Conservation (phyloP, 2,329 filamentous ascomycete genomes). For the Trichoderma aggressivum region DNA sequence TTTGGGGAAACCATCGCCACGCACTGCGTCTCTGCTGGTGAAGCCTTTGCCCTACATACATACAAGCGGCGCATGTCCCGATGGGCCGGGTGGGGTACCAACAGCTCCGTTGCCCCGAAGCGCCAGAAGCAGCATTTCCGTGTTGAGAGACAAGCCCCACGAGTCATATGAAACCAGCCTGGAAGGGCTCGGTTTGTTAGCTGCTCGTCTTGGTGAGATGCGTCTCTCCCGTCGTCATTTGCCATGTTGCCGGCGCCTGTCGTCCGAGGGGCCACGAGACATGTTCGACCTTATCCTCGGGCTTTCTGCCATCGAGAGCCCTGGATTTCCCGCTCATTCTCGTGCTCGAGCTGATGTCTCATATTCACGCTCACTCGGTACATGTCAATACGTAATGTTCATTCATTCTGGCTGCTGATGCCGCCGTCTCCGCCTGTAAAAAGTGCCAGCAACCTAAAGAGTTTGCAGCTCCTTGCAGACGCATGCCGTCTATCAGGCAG, state of each 20-base stretch:
- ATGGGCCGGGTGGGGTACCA: slow-evolving; percentile 17
- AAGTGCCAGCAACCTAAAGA: not conserved
- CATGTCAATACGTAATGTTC: not conserved
- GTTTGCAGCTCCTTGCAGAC: not conserved
- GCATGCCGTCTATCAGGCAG: not conserved
- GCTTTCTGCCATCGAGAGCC: not conserved
- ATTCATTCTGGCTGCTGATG: not conserved
- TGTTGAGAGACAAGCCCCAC: not conserved
- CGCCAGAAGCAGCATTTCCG: not conserved
- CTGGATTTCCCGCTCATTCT: not conserved
- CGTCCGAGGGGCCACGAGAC: slow-evolving; percentile 8
- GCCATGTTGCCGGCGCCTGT: slow-evolving; percentile 18
- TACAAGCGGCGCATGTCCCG: slow-evolving; percentile 13
- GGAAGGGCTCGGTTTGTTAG: not conserved
- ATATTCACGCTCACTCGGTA: not conserved
- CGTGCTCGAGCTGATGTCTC: not conserved
- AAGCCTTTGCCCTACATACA: not conserved
- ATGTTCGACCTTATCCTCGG: not conserved
- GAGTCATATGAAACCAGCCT: slow-evolving; percentile 5
- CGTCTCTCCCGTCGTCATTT: not conserved
- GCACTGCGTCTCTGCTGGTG: not conserved
- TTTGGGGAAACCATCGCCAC: slow-evolving; percentile 10
- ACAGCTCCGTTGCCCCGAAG: slow-evolving; percentile 20
- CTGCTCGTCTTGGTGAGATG: not conserved
- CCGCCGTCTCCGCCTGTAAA: not conserved